Evolutionary conservation across 495 filamentous ascomycete species (phyloP), one percentile per base, ranked within the genome.

Genomic region (Neurospora pannonica): DNA sequence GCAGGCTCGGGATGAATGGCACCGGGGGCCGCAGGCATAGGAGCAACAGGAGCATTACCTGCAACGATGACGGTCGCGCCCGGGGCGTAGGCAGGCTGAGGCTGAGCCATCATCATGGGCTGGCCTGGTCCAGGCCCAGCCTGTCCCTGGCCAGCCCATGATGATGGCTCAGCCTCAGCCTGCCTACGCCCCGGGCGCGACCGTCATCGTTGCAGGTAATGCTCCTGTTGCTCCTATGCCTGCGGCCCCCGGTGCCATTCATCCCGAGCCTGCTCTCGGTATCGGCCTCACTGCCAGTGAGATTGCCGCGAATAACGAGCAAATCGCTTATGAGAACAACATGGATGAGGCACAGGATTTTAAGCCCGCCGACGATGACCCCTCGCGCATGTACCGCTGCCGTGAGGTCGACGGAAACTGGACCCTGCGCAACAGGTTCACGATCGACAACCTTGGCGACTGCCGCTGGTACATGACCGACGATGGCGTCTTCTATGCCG

Each of bases 401-500:
- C 83, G 86, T 15, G 86, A 88, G 75, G 75, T 83, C 28, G 83
- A 88, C 75, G 84, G 84, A 17, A 78, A 79, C 46, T 88, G 83
- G 83, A 80, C 82, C 31, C 77, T 85, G 70, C 80, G 83, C 36
- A 84, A 82, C 75, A 83, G 87, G n/a, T 79, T 79, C 73, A 83
- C 84, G 6, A 85, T 89, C 70, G 87, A 89, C 78, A 78, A 84
- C 71, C 80, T 87, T 67, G 54, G 54, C 54, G 82, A 84, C 38
- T 84, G 79, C 60, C 80, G 84, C 69, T 89, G 87, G 87, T 88
- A 84, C 74, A 79, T 84, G 39, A 79, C 79, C 70, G 77, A 83
- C 38, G 80, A 82, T 40, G 86, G 87, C 42, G 75, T 82, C 38
- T 88, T 87, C 77, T 88, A 87, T 74, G 86, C 86, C 70, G 81